These are phyloP conservation scores for Scheffersomyces stipitis DNA, from an alignment of 805 yeast species.

Conservation along the genomic window DNA sequence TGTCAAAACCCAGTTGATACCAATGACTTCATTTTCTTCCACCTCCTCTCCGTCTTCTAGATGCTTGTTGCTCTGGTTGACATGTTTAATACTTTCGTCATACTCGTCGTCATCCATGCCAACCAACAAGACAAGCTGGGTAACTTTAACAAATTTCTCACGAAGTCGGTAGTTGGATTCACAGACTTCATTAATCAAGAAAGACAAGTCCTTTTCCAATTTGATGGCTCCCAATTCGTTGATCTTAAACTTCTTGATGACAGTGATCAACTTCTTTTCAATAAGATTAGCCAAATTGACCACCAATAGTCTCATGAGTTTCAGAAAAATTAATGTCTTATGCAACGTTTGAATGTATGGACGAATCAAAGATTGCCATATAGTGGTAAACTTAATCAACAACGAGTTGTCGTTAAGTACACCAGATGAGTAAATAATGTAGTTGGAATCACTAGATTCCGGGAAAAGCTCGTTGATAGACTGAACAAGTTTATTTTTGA, in stretches of 20 bases:
- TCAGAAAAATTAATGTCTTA: conserved; percentile 46
- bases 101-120: conserved; percentile 73
- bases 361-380: conserved; percentile 62
- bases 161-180: conserved; percentile 70
- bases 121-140: conserved; percentile 78
- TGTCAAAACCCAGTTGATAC: conserved; percentile 69
- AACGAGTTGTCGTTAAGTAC: conserved; percentile 31
- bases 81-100: conserved; percentile 30
- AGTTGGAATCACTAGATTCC: conserved; percentile 32
- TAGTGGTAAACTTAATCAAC: conserved; percentile 50
- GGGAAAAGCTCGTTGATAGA: conserved; percentile 45
- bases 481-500: conserved; percentile 43
- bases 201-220: conserved; percentile 77
- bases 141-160: conserved; percentile 74
- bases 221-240: conserved; percentile 83
- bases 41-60: conserved; percentile 36
- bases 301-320: conserved; percentile 51
- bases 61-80: conserved; percentile 13
- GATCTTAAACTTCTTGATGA: conserved; percentile 56
- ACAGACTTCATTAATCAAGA: conserved; percentile 71
- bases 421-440: conserved; percentile 27
- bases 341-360: conserved; percentile 67
- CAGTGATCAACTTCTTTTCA: conserved; percentile 66
- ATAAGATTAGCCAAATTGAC: conserved; percentile 53
- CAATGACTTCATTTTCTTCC: conserved; percentile 26